Evolutionary conservation across 2,329 filamentous ascomycete species (phyloP), one percentile per base, ranked within the genome.

Genomic region (Exophiala phaeomuriformis): DNA sequence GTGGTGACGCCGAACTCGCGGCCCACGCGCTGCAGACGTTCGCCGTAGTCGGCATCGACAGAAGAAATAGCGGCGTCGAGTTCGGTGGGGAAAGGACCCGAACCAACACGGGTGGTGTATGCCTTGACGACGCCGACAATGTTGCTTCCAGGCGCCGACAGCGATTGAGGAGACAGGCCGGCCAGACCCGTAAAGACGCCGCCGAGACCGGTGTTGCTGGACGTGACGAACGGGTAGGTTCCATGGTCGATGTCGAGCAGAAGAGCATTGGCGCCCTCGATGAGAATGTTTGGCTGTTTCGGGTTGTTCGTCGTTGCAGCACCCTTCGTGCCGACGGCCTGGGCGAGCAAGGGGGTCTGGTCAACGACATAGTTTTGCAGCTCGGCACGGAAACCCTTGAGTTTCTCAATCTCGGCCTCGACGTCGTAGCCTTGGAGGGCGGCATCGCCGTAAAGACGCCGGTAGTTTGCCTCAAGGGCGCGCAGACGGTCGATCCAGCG

Each of bases 111-210:
- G 3, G 80, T 82, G 42, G 80, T 82, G 72, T 84, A 84, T 30
- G 81, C 81, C 66, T 84, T 84, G 43, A 83, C 77, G 1, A 84
- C 81, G 51, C 81, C 81, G 61, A 84, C 78, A 51, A 81, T 76
- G 49, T 57, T 55, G 55, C 57, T 61, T 27, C 58, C 62, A 2
- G 59, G 59, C 56, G 77, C 75, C 55, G 73, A 75, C 61, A 84
- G 75, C 57, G 75, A 77, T 52, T 74, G 71, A 50, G 78, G 80
- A 65, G 77, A 78, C 36, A 83, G 68, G 40, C 77, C 76, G 36
- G 79, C 79, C 10, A 83, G 74, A 28, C 80, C 80, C 45, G 80
- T 80, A 63, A 80, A 80, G 57, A 72, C 72, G 40, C 73, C 73
- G 30, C 72, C 73, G 7, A 76, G 66, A 53, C 73, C 74, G 49